A percentile compares a stretch with the other conserved stretches of the same genome.
These are phyloP conservation scores for Citropsis articulata DNA, from an alignment of 345 rosid genomes.

Conservation along the genomic window DNA sequence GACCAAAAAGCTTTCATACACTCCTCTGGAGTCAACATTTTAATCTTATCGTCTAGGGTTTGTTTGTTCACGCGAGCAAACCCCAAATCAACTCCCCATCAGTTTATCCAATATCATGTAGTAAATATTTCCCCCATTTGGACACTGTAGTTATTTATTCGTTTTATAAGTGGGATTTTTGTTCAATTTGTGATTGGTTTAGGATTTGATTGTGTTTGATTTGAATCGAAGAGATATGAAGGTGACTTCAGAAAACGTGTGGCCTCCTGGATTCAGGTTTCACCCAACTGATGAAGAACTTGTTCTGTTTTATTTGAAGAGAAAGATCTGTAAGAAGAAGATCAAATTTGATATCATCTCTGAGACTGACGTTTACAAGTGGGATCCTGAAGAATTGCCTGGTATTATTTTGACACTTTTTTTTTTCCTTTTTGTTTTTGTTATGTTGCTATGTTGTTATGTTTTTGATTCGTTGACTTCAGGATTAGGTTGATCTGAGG, in stretches of 20 bases:
- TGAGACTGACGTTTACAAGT: constrained; percentile 84
- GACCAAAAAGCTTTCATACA: neutral
- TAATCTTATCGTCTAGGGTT: constrained; percentile 3
- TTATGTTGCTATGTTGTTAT: neutral
- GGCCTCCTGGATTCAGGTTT: constrained; percentile 95
- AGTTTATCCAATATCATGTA: neutral
- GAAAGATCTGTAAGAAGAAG: constrained; percentile 64
- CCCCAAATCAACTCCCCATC: neutral
- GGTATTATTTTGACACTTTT: constrained; percentile 33
- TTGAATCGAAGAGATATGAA: constrained; percentile 20
- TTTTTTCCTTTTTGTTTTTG: neutral
- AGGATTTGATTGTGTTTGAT: neutral
- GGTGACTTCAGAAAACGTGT: constrained; percentile 26
- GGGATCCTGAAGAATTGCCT: constrained; percentile 91
- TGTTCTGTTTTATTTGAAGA: constrained; percentile 67
- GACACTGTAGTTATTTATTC: neutral
- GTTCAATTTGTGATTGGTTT: neutral
- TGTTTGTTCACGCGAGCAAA: neutral
- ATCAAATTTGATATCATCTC: constrained; percentile 56
- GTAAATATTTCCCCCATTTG: neutral
- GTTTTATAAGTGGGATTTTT: neutral
- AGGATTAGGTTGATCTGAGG: neutral
- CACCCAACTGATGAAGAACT: constrained; percentile 97
- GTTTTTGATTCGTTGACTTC: neutral
- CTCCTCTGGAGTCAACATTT: neutral